Evolutionary conservation across 192 early-diverging fungal species (phyloP), one percentile per base, ranked within the genome.

Genomic region (Bifiguratus adelaidae): DNA sequence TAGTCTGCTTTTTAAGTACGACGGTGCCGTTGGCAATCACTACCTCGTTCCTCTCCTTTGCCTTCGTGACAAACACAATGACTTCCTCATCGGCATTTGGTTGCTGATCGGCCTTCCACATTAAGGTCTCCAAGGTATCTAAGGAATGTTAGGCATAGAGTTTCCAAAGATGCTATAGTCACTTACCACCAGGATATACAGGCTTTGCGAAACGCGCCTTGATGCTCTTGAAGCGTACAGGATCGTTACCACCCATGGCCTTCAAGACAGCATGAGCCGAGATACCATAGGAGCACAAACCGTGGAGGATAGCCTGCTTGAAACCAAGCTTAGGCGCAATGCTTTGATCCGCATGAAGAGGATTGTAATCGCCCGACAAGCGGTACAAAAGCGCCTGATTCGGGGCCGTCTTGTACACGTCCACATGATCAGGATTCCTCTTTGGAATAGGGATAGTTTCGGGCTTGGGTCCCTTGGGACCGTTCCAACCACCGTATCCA

Each of bases 291-390:
- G 80, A 61, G 36, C 68, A 71, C 8, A 85, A 69, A 16, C 85
- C 85, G 53, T 88, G 85, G 13, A 88, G 44, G 53, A 88, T 82
- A 25, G 83, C 78, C 6, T 70, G 68, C 27, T 80, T 73, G 65
- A 85, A 84, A 0, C 85, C 85, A 21, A 88, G 54, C 19, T 44
- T 58, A 24, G 77, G 73, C 3, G 81, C 81, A 24, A 88, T 65
- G 1, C 51, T 57, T 8, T 80, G 75, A 53, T 88, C 85, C 19
- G 77, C 78, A 56, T 88, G 85, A 26, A 88, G 56, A 13, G 81
- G 81, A 53, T 88, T 88, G 60, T 79, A 88, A 49, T 88, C 85
- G 26, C 78, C 85, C 26, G 76, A 81, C 21, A 88, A 52, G 42
- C 85, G 74, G 53, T 85, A 88, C 11, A 88, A 50, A 30, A 85